Evolutionary conservation across 1,284 basidiomycete species (phyloP), one percentile per base, ranked within the genome.

Genomic region (Tetrapyrgos nigripes): DNA sequence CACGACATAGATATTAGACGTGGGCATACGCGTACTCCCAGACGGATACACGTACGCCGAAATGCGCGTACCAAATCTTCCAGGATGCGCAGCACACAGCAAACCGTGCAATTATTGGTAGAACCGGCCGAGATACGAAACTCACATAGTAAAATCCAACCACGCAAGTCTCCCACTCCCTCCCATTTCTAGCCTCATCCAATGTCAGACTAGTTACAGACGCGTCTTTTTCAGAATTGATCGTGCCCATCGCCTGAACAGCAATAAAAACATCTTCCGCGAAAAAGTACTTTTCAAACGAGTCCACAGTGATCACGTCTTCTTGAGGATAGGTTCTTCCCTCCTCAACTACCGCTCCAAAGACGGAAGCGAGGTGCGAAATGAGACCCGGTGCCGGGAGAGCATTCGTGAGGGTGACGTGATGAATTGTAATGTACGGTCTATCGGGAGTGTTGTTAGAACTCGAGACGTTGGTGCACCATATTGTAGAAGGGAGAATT

Each of bases 321-420:
- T 93, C 91, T 70, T 95, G 94, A 0, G 94, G 94, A 72, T 96
- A 96, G 4, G 94, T 93, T 64, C 79, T 72, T 0, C 95, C 94
- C 67, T 85, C 82, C 50, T 86, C 87, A 11, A 97, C 78, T 67
- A 92, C 92, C 52, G 81, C 79, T n/a, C 85, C 84, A 73, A 96
- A 94, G 23, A 87, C 76, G 40, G 65, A 61, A 61, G 84, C 79
- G n/a, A 93, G 79, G 68, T 88, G 83, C 31, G 84, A 79, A 54
- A 90, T 68, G 31, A 95, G 75, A 21, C 83, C 86, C 2, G 75
- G 67, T 17, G 78, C 62, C 13, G 62, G 58, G 37, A 70, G 63
- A 1, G 87, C 84, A 9, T 78, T 74, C 4, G 77, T 65, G 10
- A 83, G 79, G 11, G 81, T 85, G 45, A 93, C 73, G 62, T 93